Conservation (phyloP, 2,329 filamentous ascomycete genomes). For the Pseudohalonectria lignicola region DNA sequence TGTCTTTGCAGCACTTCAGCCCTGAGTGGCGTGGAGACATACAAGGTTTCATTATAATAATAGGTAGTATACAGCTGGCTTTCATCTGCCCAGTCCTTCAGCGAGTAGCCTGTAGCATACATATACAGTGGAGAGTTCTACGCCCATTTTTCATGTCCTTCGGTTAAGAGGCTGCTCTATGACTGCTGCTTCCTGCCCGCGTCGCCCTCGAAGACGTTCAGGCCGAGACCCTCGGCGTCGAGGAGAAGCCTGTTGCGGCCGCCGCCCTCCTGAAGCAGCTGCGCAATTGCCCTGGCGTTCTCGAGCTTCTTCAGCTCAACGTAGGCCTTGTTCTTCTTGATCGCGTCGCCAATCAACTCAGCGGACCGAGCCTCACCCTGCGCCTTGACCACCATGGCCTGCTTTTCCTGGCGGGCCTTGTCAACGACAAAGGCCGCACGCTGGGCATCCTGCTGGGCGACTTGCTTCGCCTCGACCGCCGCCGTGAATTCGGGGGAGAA, state of each 20-base stretch:
- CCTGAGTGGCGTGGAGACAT: too few relatives aligned
- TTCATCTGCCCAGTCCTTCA: too few relatives aligned
- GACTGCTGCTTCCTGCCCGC: constrained; percentile 31
- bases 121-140: too few relatives aligned
- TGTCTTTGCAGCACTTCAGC: too few relatives aligned
- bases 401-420: constrained; percentile 98
- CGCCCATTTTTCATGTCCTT: too few relatives aligned
- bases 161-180: too few relatives aligned
- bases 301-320: constrained; percentile 97
- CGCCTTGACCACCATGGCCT: constrained; percentile 94
- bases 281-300: constrained; percentile 84
- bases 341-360: constrained; percentile 94
- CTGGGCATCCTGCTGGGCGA: constrained; percentile 86
- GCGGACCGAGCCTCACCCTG: constrained; percentile 98
- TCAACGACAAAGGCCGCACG: constrained; percentile 95
- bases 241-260: constrained; percentile 90
- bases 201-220: constrained; percentile 63
- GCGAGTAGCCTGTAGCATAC: too few relatives aligned
- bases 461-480: constrained; percentile 63
- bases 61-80: too few relatives aligned
- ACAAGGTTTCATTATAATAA: too few relatives aligned
- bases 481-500: constrained; percentile 67
- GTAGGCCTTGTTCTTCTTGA: constrained; percentile 98
- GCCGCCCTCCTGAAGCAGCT: constrained; percentile 72
- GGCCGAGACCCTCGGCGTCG: constrained; percentile 78